phyloP scores from a whole-genome alignment of 805 yeast species.

The Ogataea paradorogensis region DNA sequence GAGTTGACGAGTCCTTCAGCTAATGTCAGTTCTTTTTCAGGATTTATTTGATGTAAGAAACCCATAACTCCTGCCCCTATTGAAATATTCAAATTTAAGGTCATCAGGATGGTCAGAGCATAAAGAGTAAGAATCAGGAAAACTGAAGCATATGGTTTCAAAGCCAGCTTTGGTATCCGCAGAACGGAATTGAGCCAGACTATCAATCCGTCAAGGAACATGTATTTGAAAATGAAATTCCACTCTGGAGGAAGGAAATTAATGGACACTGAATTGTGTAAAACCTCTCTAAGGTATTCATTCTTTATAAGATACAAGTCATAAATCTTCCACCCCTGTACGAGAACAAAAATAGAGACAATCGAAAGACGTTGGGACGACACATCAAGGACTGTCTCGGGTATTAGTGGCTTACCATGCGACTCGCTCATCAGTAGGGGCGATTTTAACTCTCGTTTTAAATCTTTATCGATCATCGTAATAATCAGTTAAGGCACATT shows the following conservation, averaged over 20 bases:
- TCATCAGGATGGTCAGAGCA: slow-evolving; percentile 51
- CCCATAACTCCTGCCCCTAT: slow-evolving; percentile 28
- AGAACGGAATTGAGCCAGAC: slow-evolving; percentile 70
- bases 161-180: slow-evolving; percentile 70
- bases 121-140: slow-evolving; percentile 46
- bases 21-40: slow-evolving; percentile 33
- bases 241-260: slow-evolving; percentile 46
- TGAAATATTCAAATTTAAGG: slow-evolving; percentile 50
- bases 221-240: slow-evolving; percentile 66
- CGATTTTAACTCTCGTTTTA: not conserved
- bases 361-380: slow-evolving; percentile 74
- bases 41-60: slow-evolving; percentile 19
- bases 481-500: not conserved
- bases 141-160: slow-evolving; percentile 54
- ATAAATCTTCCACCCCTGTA: slow-evolving; percentile 86
- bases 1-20: slow-evolving; percentile 35
- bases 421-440: not conserved
- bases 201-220: slow-evolving; percentile 67
- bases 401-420: slow-evolving; percentile 46
- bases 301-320: slow-evolving; percentile 62
- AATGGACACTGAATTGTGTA: slow-evolving; percentile 26
- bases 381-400: slow-evolving; percentile 62
- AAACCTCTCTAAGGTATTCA: slow-evolving; percentile 27
- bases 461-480: not conserved
- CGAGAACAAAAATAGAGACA: slow-evolving; percentile 59